Percentiles rank a stretch among this genome's conserved stretches.
These are phyloP conservation scores for Cupressus sempervirens DNA, from an alignment of 75 land plant species.

Conservation along the genomic window DNA sequence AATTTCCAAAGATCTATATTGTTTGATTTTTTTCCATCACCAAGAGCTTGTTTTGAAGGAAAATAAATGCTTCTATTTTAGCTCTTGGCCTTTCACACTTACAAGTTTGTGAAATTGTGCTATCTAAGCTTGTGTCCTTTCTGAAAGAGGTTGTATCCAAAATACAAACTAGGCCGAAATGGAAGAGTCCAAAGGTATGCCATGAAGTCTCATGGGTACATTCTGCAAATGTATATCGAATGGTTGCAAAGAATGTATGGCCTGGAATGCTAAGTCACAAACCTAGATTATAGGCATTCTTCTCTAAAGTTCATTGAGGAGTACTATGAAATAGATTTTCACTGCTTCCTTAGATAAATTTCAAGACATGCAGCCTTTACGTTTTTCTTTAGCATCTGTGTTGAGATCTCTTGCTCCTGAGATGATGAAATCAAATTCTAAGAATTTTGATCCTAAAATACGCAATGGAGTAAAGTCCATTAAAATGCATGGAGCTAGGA, in stretches of 20 bases:
- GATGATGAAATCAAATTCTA: slow-evolving; percentile 81
- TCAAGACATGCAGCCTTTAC: slow-evolving; percentile 87
- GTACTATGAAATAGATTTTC: slow-evolving; percentile 53
- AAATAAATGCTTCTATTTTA: slow-evolving; percentile 83
- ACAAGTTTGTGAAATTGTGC: slow-evolving; percentile 89
- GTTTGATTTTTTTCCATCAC: slow-evolving; percentile 80
- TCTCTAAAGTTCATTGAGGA: slow-evolving; percentile 88
- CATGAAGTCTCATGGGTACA: slow-evolving; percentile 92
- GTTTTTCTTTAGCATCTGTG: slow-evolving; percentile 88
- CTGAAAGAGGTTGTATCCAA: slow-evolving; percentile 79
- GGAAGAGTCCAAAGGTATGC: slow-evolving; percentile 93
- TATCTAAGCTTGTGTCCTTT: slow-evolving; percentile 65
- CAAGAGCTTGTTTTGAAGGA: slow-evolving; percentile 80
- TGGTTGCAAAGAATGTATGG: slow-evolving; percentile 95
- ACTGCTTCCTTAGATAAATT: slow-evolving; percentile 63
- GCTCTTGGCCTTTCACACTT: slow-evolving; percentile 96
- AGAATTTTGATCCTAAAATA: slow-evolving; percentile 72
- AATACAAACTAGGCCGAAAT: slow-evolving; percentile 85
- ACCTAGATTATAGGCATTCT: slow-evolving; percentile 67
- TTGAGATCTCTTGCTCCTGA: slow-evolving; percentile 83
- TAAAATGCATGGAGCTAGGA: slow-evolving; percentile 75
- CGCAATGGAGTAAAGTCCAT: slow-evolving; percentile 92
- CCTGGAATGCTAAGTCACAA: slow-evolving; percentile 83
- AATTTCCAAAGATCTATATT: slow-evolving; percentile 63
- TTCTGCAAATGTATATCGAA: slow-evolving; percentile 88